Evolutionary conservation across 257 asterid genomes (phyloP).

Genomic region (Nemophila menziesii): DNA sequence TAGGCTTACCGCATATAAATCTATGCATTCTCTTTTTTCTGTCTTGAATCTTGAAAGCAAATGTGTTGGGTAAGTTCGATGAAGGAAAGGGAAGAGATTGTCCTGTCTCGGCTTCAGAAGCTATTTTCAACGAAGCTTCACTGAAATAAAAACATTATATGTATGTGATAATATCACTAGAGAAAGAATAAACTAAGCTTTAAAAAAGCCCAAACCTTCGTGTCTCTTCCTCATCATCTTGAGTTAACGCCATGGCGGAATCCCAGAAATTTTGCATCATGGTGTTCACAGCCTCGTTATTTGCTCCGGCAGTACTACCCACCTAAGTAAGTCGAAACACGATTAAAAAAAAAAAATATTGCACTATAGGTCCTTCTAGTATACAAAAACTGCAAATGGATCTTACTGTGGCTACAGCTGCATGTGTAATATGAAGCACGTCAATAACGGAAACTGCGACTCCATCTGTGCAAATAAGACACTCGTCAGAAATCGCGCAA

Average conservation of each 20-base stretch:
- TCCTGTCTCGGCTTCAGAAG: conserved; percentile 77
- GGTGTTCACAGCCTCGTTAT: conserved; percentile 53
- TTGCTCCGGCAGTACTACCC: conserved; percentile 61
- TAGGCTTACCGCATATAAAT: conserved; percentile 61
- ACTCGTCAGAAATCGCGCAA: conserved; percentile 1
- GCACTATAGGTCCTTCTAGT: no score
- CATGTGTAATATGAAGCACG: conserved; percentile 88
- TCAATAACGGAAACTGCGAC: conserved; percentile 68
- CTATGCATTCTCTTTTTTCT: conserved; percentile 82
- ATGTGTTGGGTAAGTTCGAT: conserved; percentile 35
- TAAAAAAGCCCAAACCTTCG: conserved; percentile 33
- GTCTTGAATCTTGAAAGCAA: conserved; percentile 88
- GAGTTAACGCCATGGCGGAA: conserved; percentile 79
- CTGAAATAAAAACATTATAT: conserved; percentile 29
- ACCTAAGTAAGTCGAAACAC: conserved; percentile 33
- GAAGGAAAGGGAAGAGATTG: conserved; percentile 38
- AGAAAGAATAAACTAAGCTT: conserved; percentile 7
- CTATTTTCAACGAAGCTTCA: conserved; percentile 59
- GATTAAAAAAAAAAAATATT: no score
- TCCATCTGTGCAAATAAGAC: conserved; percentile 48
- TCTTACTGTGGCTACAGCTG: conserved; percentile 86
- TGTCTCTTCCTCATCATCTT: conserved; percentile 75
- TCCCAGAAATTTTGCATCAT: conserved; percentile 98
- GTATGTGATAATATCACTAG: conserved; percentile 9
- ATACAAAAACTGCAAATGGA: neutral